Evolutionary conservation across 2,329 filamentous ascomycete species (phyloP).

Genomic region (Colletotrichum neosansevieriae): DNA sequence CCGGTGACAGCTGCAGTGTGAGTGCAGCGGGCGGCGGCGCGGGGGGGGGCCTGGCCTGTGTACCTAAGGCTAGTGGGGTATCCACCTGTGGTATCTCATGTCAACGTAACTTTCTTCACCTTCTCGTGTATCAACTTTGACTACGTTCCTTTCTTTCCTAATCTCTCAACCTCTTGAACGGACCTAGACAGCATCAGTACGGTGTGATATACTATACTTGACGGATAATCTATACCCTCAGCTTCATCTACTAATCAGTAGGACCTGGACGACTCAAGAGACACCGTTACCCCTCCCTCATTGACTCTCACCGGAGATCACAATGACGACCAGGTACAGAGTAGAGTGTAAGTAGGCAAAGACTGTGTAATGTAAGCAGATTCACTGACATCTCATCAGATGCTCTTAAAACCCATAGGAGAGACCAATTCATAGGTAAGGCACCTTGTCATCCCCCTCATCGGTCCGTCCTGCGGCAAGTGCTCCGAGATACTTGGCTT

Average conservation of each 20-base stretch:
- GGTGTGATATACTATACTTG: too few relatives aligned
- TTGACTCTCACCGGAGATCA: constrained; percentile 26
- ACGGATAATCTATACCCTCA: not conserved
- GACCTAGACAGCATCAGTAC: not conserved
- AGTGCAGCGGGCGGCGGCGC: not conserved
- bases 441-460: not conserved
- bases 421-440: constrained; percentile 87
- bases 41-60: constrained; percentile 15
- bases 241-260: not conserved
- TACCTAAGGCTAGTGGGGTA: constrained; percentile 7
- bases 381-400: constrained; percentile 53
- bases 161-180: not conserved
- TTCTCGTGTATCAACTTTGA: constrained; percentile 11
- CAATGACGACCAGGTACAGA: constrained; percentile 73
- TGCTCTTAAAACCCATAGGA: constrained; percentile 83
- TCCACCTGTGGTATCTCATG: constrained; percentile 25
- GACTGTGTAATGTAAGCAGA: too few relatives aligned
- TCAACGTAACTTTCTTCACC: constrained; percentile 34
- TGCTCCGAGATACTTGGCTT: not conserved
- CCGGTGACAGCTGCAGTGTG: constrained; percentile 8
- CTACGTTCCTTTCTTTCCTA: not conserved
- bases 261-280: not conserved
- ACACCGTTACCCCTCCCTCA: not conserved
- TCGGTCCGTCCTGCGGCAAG: not conserved
- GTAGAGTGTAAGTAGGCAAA: constrained; percentile 75